Conservation (phyloP, 345 rosid species). For the Citrus glauca region DNA sequence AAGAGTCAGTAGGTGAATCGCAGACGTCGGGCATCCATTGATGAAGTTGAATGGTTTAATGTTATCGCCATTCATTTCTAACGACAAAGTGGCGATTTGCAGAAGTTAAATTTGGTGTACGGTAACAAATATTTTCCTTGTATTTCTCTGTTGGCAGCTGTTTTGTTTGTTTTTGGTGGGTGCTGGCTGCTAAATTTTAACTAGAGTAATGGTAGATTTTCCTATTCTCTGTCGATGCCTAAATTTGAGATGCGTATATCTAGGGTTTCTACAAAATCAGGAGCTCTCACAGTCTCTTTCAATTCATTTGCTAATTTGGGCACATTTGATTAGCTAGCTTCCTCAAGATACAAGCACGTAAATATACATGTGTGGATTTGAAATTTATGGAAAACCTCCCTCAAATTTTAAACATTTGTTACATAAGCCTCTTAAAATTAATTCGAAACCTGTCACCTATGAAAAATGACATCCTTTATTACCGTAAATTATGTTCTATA, state of each 20-base stretch:
- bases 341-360: neutral
- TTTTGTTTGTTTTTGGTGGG: neutral
- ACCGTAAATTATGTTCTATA: neutral
- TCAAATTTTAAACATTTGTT: too few relatives aligned
- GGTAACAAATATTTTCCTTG: neutral
- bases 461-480: neutral
- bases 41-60: neutral
- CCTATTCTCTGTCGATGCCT: neutral
- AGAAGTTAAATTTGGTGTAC: neutral
- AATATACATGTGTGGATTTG: neutral
- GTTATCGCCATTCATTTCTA: slow-evolving; percentile 19
- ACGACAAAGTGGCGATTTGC: neutral
- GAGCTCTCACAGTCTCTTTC: neutral
- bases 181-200: neutral
- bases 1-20: neutral
- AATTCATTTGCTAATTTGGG: neutral
- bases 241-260: neutral
- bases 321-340: neutral
- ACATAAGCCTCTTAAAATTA: too few relatives aligned
- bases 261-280: neutral
- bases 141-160: neutral
- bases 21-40: neutral
- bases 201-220: neutral
- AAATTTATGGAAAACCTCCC: neutral
- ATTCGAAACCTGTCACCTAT: neutral